Evolutionary conservation across 441 rosid genomes (phyloP).

Genomic region (Corymbia citriodora): DNA sequence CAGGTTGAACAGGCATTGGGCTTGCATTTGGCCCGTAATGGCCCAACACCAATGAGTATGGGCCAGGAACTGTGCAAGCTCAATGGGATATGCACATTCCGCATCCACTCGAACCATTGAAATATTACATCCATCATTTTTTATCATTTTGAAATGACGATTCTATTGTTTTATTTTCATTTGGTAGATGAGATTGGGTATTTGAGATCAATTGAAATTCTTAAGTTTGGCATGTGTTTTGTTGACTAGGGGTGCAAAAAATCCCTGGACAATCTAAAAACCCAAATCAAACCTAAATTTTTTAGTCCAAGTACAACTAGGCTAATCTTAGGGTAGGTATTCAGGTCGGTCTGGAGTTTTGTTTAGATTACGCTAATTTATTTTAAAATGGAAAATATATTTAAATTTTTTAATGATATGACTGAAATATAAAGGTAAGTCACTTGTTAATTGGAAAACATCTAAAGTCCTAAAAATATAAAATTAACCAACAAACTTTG

Average conservation of each 20-base stretch:
- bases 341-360: neutral
- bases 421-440: neutral
- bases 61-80: too few relatives aligned
- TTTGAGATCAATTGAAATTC: neutral
- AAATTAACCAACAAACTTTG: neutral
- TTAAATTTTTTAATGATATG: neutral
- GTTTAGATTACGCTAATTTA: rapidly evolving
- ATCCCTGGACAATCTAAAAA: rapidly evolving
- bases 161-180: neutral
- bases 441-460: neutral
- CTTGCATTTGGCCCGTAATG: rapidly evolving
- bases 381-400: neutral
- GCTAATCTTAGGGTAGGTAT: neutral
- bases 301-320: neutral
- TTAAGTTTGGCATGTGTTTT: neutral
- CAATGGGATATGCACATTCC: too few relatives aligned
- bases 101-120: neutral
- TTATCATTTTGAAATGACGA: neutral
- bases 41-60: neutral
- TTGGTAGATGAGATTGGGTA: neutral
- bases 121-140: neutral
- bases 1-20: neutral
- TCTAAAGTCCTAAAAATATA: neutral
- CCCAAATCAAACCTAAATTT: rapidly evolving
- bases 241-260: neutral